Conservation (phyloP, 1,284 basidiomycete genomes). For the Crucibulum parvulum region DNA sequence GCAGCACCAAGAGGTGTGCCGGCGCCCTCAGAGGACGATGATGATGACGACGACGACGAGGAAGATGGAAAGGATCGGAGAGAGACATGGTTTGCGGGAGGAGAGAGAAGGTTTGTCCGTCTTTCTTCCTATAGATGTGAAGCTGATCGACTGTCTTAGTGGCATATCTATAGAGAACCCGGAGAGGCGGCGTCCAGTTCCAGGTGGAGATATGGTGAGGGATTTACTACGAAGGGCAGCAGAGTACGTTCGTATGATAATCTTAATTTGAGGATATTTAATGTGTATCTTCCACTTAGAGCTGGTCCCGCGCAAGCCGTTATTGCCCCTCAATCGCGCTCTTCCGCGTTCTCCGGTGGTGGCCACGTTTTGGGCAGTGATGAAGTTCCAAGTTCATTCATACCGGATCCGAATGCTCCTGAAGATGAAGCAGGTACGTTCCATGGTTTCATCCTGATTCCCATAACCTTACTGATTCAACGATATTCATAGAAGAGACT, state of each 20-base stretch:
- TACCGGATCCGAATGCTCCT: slow-evolving; percentile 72
- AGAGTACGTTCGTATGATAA: slow-evolving; percentile 59
- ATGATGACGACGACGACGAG: slow-evolving; percentile 60
- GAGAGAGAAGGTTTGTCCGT: slow-evolving; percentile 78
- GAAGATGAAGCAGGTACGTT: slow-evolving; percentile 24
- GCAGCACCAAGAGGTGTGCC: neutral
- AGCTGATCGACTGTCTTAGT: slow-evolving; percentile 47
- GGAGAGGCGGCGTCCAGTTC: slow-evolving; percentile 51
- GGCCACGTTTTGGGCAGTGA: slow-evolving; percentile 91
- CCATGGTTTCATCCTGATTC: neutral
- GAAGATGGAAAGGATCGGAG: slow-evolving; percentile 51
- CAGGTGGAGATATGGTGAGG: slow-evolving; percentile 76
- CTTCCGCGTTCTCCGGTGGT: slow-evolving; percentile 64
- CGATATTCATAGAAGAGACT: slow-evolving; percentile 51
- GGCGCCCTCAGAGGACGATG: slow-evolving; percentile 19
- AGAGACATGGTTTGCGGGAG: slow-evolving; percentile 85
- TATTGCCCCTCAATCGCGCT: slow-evolving; percentile 17
- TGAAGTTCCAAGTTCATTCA: slow-evolving; percentile 73
- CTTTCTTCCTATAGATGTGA: neutral
- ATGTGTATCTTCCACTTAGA: slow-evolving; percentile 27
- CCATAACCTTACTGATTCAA: neutral
- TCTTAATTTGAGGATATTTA: neutral
- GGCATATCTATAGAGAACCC: slow-evolving; percentile 94
- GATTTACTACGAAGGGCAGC: slow-evolving; percentile 86
- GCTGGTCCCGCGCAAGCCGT: slow-evolving; percentile 46